phyloP scores from a whole-genome alignment of 345 rosid species.

The Brassica nigra region DNA sequence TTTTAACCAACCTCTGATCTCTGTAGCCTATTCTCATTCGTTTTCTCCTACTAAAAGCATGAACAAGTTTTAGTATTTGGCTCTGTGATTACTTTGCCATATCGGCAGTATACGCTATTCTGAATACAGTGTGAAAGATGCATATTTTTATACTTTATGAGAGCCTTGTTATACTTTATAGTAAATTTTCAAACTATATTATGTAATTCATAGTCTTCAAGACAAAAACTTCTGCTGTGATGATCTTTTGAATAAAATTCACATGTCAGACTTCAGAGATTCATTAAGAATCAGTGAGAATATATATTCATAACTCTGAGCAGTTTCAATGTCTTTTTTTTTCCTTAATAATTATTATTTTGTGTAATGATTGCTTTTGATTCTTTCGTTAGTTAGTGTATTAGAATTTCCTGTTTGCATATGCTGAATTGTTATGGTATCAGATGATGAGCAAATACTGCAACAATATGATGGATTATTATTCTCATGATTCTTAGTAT shows the following conservation, averaged over 20 bases:
- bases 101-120: conserved; percentile 43
- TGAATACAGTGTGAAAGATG: conserved; percentile 25
- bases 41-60: not conserved
- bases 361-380: not conserved
- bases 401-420: not conserved
- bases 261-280: conserved; percentile 50
- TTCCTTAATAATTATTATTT: not conserved
- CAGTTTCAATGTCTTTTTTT: not conserved
- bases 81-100: conserved; percentile 32
- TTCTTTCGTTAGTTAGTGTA: not conserved
- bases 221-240: conserved; percentile 27
- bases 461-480: conserved; percentile 47
- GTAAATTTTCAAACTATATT: not conserved
- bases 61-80: not conserved
- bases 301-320: not conserved
- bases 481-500: conserved; percentile 46
- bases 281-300: conserved; percentile 4
- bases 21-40: not conserved
- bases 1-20: conserved; percentile 45
- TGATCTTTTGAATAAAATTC: conserved; percentile 38
- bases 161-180: not conserved
- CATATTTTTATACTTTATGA: not conserved
- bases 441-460: conserved; percentile 51
- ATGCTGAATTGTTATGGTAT: not conserved
- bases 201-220: not conserved